Percentiles rank a stretch among this genome's conserved stretches.
These are phyloP conservation scores for Pseudocercospora ulei DNA, from an alignment of 2,329 filamentous ascomycete species.

Conservation along the genomic window DNA sequence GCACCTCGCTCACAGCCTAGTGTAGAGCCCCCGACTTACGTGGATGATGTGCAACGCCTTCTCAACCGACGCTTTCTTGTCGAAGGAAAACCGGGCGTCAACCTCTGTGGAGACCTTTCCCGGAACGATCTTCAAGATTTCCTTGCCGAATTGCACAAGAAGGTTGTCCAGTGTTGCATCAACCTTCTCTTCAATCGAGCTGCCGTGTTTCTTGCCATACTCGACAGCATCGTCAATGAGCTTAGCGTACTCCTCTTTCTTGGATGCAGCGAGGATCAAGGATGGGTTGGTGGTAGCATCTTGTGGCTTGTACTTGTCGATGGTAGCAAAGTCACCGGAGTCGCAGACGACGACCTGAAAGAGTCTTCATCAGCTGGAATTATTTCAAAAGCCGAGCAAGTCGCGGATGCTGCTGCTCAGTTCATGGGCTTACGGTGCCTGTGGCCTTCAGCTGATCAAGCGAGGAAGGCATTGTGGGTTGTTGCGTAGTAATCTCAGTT, in stretches of 20 bases:
- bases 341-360: constrained; percentile 84
- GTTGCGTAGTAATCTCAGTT: constrained; percentile 6
- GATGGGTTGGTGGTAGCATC: constrained; percentile 99
- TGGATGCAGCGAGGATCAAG: constrained; percentile 92
- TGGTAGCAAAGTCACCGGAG: constrained; percentile 77
- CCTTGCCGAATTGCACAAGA: constrained; percentile 93
- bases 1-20: constrained; percentile 11
- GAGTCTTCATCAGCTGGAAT: constrained; percentile 18
- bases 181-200: constrained; percentile 66
- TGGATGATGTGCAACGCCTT: constrained; percentile 98
- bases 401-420: not conserved
- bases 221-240: constrained; percentile 44
- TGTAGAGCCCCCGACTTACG: constrained; percentile 47
- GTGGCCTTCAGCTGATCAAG: constrained; percentile 94
- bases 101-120: constrained; percentile 99
- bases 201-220: constrained; percentile 69
- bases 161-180: constrained; percentile 86
- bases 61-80: constrained; percentile 79
- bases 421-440: constrained; percentile 65
- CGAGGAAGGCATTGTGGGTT: constrained; percentile 62
- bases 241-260: constrained; percentile 41
- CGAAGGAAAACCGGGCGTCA: constrained; percentile 90
- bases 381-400: constrained; percentile 19
- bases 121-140: constrained; percentile 93
- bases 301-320: constrained; percentile 99